Percentiles rank a stretch among this genome's conserved stretches.
Evolutionary conservation across 2,329 filamentous ascomycete species (phyloP).

Genomic region (Aspergillus sp.): DNA sequence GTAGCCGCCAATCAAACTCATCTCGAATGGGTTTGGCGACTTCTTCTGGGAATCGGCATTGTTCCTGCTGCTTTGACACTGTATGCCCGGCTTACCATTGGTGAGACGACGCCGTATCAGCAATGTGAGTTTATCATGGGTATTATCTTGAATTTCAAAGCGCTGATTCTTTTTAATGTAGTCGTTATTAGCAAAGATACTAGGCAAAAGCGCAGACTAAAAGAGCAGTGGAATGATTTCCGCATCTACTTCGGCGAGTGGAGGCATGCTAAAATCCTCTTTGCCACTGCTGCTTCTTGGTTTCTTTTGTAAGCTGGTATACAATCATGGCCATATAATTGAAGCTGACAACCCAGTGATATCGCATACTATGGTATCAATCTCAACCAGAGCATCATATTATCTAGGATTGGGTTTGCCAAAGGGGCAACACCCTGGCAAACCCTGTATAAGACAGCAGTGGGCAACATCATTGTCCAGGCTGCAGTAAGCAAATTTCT

Average conservation of each 20-base stretch:
- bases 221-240: constrained; percentile 20
- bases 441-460: constrained; percentile 28
- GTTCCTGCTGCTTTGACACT: constrained; percentile 16
- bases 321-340: background rate
- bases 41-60: constrained; percentile 19
- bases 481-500: constrained; percentile 3
- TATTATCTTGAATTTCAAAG: too few species aligned
- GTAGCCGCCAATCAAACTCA: constrained; percentile 4
- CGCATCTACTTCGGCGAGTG: constrained; percentile 25
- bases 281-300: constrained; percentile 27
- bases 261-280: constrained; percentile 28
- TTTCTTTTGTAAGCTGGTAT: constrained; percentile 19
- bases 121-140: constrained; percentile 5
- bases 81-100: constrained; percentile 21
- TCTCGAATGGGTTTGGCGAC: constrained; percentile 20
- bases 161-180: background rate
- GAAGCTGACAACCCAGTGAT: constrained; percentile 7
- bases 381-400: constrained; percentile 30
- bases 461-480: constrained; percentile 31
- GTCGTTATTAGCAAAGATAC: constrained; percentile 9
- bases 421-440: constrained; percentile 24
- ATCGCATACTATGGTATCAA: constrained; percentile 32
- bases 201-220: constrained; percentile 6
- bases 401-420: constrained; percentile 27
- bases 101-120: constrained; percentile 11